Conservation (phyloP, 2,329 filamentous ascomycete species). For the Waltergamsia citrina region DNA sequence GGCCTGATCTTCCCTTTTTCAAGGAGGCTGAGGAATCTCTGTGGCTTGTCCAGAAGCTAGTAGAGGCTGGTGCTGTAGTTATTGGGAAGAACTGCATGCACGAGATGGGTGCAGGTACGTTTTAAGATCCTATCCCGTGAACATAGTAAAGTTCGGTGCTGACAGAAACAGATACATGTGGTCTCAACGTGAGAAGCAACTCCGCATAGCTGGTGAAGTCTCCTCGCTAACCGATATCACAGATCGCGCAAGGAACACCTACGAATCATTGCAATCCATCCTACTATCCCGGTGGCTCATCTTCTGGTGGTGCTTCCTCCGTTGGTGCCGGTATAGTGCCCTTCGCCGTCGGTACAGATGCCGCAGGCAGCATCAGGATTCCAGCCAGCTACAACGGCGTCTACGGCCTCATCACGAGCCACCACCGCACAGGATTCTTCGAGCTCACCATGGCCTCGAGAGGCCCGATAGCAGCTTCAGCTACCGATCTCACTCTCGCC, state of each 20-base stretch:
- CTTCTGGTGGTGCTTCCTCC: slow-evolving; percentile 65
- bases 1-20: slow-evolving; percentile 43
- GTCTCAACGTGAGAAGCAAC: slow-evolving; percentile 53
- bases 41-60: slow-evolving; percentile 44
- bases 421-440: slow-evolving; percentile 56
- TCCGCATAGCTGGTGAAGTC: not conserved
- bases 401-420: slow-evolving; percentile 72
- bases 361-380: slow-evolving; percentile 67
- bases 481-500: slow-evolving; percentile 69
- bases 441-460: slow-evolving; percentile 47
- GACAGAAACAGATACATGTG: slow-evolving; percentile 54
- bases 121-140: not conserved
- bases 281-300: slow-evolving; percentile 77
- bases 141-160: not conserved
- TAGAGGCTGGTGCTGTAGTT: slow-evolving; percentile 24
- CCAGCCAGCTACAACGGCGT: slow-evolving; percentile 68
- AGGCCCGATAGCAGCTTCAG: slow-evolving; percentile 68
- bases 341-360: slow-evolving; percentile 66
- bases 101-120: slow-evolving; percentile 61
- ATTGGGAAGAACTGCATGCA: slow-evolving; percentile 67
- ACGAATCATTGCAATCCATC: slow-evolving; percentile 66
- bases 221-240: not conserved
- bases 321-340: slow-evolving; percentile 63
- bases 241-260: slow-evolving; percentile 61
- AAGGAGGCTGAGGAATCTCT: slow-evolving; percentile 43